Evolutionary conservation across 2,329 filamentous ascomycete species (phyloP), one percentile per base, ranked within the genome.

Genomic region (Fusarium falciforme): DNA sequence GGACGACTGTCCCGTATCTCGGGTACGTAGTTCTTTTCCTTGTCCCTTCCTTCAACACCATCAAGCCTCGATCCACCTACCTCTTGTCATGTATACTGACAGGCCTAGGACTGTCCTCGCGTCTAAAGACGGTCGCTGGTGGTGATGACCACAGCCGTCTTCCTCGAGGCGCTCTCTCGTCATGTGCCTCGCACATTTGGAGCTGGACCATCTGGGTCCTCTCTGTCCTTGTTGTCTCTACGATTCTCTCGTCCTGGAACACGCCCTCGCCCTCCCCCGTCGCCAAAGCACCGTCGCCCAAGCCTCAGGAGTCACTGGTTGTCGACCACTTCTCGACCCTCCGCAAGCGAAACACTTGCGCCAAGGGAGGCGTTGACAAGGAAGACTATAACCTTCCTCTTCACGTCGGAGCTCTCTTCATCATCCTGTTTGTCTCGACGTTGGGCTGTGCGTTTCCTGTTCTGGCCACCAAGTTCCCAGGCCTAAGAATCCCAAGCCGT

Each of bases 321-420:
- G 66, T 70, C 36, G 64, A 65, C n/a, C 64, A 67, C 10, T 52
- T 64, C 55, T 70, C 74, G 16, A 64, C 64, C 33, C 67, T 76
- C 14, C 71, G 44, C 29, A 81, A 79, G 71, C 76, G 82, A 61
- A 74, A 75, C 40, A 78, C 78, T 7, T 83, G 81, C 58, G 76
- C 70, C 5, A 64, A 70, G 31, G 79, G 78, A 33, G 81, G 81
- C 33, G 79, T 80, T 68, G 67, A 77, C 63, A 76, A 78, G 35
- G 76, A 76, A 59, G 78, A 82, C 2, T 91, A 92, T 82, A 89
- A 91, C 78, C 86, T 85, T 16, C 83, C 88, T 12, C 83, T 90
- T 20, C 90, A 91, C 79, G 88, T 90, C 61, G 86, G 87, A 67
- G 90, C 89, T 29, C 80, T 92, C 29, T 80, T 87, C 80, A 85